Conservation (phyloP, 2,329 filamentous ascomycete genomes). For the Pyrenochaeta sp. region DNA sequence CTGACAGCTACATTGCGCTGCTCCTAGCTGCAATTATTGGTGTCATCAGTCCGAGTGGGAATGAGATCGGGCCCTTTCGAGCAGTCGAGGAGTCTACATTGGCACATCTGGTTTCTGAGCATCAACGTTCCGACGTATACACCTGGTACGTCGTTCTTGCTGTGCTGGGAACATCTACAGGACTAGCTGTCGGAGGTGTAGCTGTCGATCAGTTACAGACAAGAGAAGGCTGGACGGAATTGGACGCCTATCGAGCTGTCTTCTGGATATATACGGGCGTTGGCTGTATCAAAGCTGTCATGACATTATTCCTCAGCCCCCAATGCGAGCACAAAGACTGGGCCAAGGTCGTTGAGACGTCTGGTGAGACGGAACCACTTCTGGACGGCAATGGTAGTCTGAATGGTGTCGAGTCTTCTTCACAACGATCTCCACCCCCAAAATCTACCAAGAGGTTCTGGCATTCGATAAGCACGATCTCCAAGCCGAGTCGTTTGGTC, state of each 20-base stretch:
- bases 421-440: slow-evolving; percentile 21
- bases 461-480: slow-evolving; percentile 63
- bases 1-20: slow-evolving; percentile 40
- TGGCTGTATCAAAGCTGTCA: slow-evolving; percentile 49
- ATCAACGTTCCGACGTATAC: slow-evolving; percentile 46
- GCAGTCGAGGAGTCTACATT: slow-evolving; percentile 51
- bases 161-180: slow-evolving; percentile 46
- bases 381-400: slow-evolving; percentile 14
- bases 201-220: slow-evolving; percentile 45
- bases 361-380: slow-evolving; percentile 36
- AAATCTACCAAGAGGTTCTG: slow-evolving; percentile 26
- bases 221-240: slow-evolving; percentile 44
- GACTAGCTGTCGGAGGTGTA: slow-evolving; percentile 47
- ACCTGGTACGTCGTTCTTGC: slow-evolving; percentile 53
- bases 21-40: slow-evolving; percentile 48
- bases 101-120: slow-evolving; percentile 44
- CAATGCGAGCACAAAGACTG: slow-evolving; percentile 45
- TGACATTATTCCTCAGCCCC: slow-evolving; percentile 51
- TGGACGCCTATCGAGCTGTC: slow-evolving; percentile 51
- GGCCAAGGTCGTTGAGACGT: slow-evolving; percentile 3
- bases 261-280: slow-evolving; percentile 56
- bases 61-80: slow-evolving; percentile 53
- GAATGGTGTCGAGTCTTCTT: not conserved
- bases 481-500: slow-evolving; percentile 61
- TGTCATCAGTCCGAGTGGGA: slow-evolving; percentile 50